A percentile compares a stretch with the other conserved stretches of the same genome.
Conservation (phyloP, 352 stramenopile genomes). For the Phytophthora pseudosyringae region DNA sequence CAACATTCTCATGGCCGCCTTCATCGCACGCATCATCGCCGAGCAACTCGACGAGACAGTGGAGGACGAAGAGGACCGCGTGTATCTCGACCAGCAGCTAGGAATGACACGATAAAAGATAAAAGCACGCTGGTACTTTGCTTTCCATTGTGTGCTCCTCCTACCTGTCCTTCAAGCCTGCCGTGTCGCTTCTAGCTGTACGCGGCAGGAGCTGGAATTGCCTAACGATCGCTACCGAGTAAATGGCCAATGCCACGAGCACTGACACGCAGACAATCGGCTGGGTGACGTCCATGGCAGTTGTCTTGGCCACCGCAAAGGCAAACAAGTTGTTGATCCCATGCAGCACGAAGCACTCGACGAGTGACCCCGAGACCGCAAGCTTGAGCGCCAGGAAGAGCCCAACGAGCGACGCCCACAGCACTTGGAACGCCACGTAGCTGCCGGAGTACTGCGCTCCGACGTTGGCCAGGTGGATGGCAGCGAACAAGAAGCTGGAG, state of each 20-base stretch:
- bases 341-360: slow-evolving; percentile 67
- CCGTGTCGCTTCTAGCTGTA: neutral
- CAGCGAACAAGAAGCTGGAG: slow-evolving; percentile 54
- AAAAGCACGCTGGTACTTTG: slow-evolving; percentile 5
- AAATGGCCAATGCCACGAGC: slow-evolving; percentile 14
- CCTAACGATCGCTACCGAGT: slow-evolving; percentile 24
- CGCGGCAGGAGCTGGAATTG: slow-evolving; percentile 25
- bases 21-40: slow-evolving; percentile 71
- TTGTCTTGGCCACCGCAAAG: slow-evolving; percentile 28
- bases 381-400: slow-evolving; percentile 51
- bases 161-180: slow-evolving; percentile 9
- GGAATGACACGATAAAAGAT: slow-evolving; percentile 28
- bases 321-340: slow-evolving; percentile 67
- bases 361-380: slow-evolving; percentile 44
- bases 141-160: neutral
- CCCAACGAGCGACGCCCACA: slow-evolving; percentile 54
- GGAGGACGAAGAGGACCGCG: slow-evolving; percentile 73
- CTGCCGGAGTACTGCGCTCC: slow-evolving; percentile 29
- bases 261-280: slow-evolving; percentile 8
- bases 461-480: slow-evolving; percentile 56
- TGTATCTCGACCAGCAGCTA: slow-evolving; percentile 46
- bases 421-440: slow-evolving; percentile 51
- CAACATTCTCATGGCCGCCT: slow-evolving; percentile 71
- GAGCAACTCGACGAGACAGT: slow-evolving; percentile 77
- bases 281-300: slow-evolving; percentile 17